Base-by-base conservation (phyloP, 2,329 filamentous ascomycete genomes). In the Septoria petroselini region DNA sequence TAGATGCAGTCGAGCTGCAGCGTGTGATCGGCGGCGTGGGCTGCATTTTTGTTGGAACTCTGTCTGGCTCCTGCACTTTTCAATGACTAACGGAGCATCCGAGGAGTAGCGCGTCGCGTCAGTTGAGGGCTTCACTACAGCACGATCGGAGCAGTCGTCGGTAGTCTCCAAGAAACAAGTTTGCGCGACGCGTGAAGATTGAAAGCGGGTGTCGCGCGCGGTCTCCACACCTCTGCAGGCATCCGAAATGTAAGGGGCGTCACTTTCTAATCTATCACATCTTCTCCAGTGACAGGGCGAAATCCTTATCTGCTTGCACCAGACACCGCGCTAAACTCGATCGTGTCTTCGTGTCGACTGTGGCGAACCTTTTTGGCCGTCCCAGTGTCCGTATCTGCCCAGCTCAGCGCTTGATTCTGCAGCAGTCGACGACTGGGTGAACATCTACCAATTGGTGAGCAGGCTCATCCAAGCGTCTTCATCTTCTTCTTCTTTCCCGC, bases 401-500 rank as follows among this genome's bases (percentile, higher is more conserved):
- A 37, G n/a, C 33, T 15, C 33, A 17, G 33, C 33, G 7, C 14
- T 37, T 15, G 33, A 37, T 6, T 8, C n/a, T 15, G 7, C 9
- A 27, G 23, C 23, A 27, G 23, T 27, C 3, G 30, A 33, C 30
- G 7, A 8, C 30, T 33, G 15, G 12, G 3, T 15, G 30, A n/a
- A 33, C 3, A 12, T n/a, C 15, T 8, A 33, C 30, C 30, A n/a
- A n/a, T n/a, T 33, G 30, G 12, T n/a, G n/a, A n/a, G n/a, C n/a
- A 2, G 25, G n/a, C 23, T 71, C 70, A 78, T 12, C 75, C 76
- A 47, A 78, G 58, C 8, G 73, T 71, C 70, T 78, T 78, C 62
- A 77, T 66, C 69, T 78, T 78, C 63, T 74, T 73, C 60, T 77
- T 76, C 64, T 73, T 74, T 64, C 75, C 76, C 70, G 68, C 70